These are phyloP conservation scores for Vitis rupestris DNA, from an alignment of 164 flowering plant genomes.

Conservation along the genomic window DNA sequence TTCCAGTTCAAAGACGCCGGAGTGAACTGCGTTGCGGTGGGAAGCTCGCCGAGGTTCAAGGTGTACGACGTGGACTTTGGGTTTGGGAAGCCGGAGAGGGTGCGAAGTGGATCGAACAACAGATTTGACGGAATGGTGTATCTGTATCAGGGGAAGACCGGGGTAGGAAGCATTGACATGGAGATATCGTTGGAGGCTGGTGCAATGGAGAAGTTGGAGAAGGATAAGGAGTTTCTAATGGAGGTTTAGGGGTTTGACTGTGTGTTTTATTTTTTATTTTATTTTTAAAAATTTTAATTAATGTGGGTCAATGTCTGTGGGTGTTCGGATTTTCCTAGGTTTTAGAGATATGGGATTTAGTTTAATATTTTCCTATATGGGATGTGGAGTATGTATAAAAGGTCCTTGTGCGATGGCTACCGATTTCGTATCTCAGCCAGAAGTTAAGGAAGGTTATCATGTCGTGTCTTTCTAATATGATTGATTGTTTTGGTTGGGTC, in stretches of 20 bases:
- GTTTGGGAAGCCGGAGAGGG: slow-evolving; percentile 72
- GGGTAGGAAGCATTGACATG: slow-evolving; percentile 76
- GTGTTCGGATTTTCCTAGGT: too few species aligned
- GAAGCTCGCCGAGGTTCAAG: slow-evolving; percentile 90
- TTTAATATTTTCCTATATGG: too few species aligned
- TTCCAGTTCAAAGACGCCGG: slow-evolving; percentile 89
- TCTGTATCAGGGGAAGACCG: slow-evolving; percentile 70
- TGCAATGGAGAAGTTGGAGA: slow-evolving; percentile 76
- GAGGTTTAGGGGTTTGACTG: slow-evolving; percentile 19
- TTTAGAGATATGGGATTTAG: too few species aligned
- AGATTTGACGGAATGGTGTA: slow-evolving; percentile 96
- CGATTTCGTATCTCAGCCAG: too few species aligned
- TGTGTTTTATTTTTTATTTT: too few species aligned
- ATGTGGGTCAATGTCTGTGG: too few species aligned
- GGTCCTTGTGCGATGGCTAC: too few species aligned
- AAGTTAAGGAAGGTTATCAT: too few species aligned
- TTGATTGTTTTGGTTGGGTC: too few species aligned
- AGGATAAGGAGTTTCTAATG: slow-evolving; percentile 61
- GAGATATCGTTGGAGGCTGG: slow-evolving; percentile 69
- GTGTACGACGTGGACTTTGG: slow-evolving; percentile 94
- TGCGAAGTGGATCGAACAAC: slow-evolving; percentile 82
- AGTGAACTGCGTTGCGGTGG: slow-evolving; percentile 81
- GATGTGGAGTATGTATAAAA: too few species aligned
- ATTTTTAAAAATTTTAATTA: too few species aligned
- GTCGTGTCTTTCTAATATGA: too few species aligned